Conservation (phyloP, 129 eudicot genomes). For the Sambucus nigra region DNA sequence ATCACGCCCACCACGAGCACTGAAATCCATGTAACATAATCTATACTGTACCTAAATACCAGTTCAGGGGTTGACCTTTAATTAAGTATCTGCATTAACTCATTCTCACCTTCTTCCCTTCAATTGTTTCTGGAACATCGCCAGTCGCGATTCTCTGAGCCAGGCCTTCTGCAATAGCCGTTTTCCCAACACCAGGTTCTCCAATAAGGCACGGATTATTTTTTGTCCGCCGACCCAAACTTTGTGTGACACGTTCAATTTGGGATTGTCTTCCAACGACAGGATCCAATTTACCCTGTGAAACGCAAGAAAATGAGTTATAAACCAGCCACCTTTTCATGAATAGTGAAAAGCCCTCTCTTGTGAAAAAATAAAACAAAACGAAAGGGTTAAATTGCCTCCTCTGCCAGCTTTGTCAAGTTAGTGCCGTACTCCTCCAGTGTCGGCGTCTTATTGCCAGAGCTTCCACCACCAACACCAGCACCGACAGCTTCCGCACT, state of each 20-base stretch:
- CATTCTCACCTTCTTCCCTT: slow-evolving; percentile 72
- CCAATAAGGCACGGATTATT: slow-evolving; percentile 91
- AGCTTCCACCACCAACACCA: slow-evolving; percentile 74
- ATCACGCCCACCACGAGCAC: no score
- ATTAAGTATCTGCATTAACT: no score
- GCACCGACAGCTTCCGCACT: slow-evolving; percentile 90
- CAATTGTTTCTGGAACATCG: slow-evolving; percentile 89
- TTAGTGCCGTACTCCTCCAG: slow-evolving; percentile 90
- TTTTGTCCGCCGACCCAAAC: slow-evolving; percentile 79
- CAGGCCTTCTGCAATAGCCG: slow-evolving; percentile 94
- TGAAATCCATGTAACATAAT: no score
- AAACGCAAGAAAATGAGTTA: no score
- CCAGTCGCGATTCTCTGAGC: slow-evolving; percentile 85
- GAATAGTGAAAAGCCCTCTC: no score
- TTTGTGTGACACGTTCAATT: slow-evolving; percentile 88
- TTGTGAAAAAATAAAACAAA: no score
- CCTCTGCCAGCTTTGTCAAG: slow-evolving; percentile 84
- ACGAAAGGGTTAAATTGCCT: no score
- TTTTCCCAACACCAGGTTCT: slow-evolving; percentile 94
- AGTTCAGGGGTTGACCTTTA: no score
- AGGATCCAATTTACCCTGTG: slow-evolving; percentile 86
- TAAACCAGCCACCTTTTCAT: no score
- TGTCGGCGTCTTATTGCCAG: slow-evolving; percentile 77
- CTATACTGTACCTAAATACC: no score
- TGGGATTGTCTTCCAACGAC: slow-evolving; percentile 82